These are phyloP conservation scores for Phyllostachys edulis DNA, from an alignment of 176 grass and related monocot genomes.

Conservation along the genomic window DNA sequence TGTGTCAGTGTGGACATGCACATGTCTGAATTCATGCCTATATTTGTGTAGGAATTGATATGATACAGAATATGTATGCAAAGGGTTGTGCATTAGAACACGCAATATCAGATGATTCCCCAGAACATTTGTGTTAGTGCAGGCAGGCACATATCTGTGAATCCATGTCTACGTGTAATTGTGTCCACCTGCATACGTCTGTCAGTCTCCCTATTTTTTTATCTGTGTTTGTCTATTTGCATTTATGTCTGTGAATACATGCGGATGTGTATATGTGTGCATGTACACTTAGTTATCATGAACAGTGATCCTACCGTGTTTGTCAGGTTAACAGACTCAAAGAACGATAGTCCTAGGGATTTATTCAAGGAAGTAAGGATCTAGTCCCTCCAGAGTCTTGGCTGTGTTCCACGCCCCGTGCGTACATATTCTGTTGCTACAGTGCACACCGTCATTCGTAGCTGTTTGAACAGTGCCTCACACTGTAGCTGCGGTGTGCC, in stretches of 20 bases:
- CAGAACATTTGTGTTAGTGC: background rate
- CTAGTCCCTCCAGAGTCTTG: too few species aligned
- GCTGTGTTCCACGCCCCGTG: too few species aligned
- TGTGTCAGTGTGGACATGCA: background rate
- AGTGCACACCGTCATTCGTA: too few species aligned
- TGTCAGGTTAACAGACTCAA: background rate
- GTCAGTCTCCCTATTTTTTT: too few species aligned
- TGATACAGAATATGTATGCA: too few species aligned
- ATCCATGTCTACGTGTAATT: too few species aligned
- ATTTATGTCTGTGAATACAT: background rate
- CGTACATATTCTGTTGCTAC: too few species aligned
- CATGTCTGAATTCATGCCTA: background rate
- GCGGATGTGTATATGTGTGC: background rate
- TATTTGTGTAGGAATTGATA: too few species aligned
- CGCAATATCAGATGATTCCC: background rate
- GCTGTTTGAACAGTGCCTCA: too few species aligned
- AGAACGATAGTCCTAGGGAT: background rate
- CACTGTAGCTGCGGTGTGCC: too few species aligned
- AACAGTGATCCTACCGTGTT: background rate
- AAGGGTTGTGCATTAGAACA: background rate
- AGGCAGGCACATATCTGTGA: background rate
- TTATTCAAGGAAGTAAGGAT: background rate
- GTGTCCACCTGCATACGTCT: too few species aligned
- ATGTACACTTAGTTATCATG: background rate
- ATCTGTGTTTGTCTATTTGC: too few species aligned